A percentile compares a stretch with the other conserved stretches of the same genome.
phyloP scores from a whole-genome alignment of 1,284 basidiomycete species.

The Filobasidium uniguttulatum region DNA sequence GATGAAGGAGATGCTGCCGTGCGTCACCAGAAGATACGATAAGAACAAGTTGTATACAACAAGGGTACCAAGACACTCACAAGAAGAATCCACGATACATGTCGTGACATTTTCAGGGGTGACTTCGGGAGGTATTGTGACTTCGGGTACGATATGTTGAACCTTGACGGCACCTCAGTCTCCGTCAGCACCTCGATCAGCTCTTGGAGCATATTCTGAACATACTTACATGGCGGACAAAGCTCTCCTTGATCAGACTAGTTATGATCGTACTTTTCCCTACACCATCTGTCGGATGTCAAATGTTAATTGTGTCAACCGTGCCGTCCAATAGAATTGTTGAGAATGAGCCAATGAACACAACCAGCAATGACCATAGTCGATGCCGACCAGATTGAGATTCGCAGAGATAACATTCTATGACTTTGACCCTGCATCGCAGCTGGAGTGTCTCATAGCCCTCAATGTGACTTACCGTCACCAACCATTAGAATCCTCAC shows the following conservation, averaged over 20 bases:
- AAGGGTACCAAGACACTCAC: slow-evolving; percentile 42
- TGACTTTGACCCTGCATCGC: too few species aligned
- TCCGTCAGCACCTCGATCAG: neutral
- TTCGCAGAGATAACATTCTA: too few species aligned
- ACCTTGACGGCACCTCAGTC: too few species aligned
- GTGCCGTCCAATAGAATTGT: too few species aligned
- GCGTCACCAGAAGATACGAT: neutral
- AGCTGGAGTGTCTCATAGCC: too few species aligned
- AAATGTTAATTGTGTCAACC: too few species aligned
- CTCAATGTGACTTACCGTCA: slow-evolving; percentile 54
- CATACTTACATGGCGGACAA: slow-evolving; percentile 62
- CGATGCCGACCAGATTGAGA: slow-evolving; percentile 13
- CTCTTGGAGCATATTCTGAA: neutral
- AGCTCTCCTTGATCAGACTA: slow-evolving; percentile 87
- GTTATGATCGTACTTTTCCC: slow-evolving; percentile 92
- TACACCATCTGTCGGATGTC: slow-evolving; percentile 84
- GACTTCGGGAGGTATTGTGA: slow-evolving; percentile 88
- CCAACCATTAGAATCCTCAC: slow-evolving; percentile 86
- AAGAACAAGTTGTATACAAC: neutral
- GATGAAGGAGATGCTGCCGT: slow-evolving; percentile 22
- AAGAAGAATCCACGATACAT: slow-evolving; percentile 86
- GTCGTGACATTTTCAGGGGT: slow-evolving; percentile 92
- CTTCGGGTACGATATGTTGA: slow-evolving; percentile 81
- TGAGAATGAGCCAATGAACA: slow-evolving; percentile 5
- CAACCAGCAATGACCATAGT: neutral